Evolutionary conservation across 306 rosid genomes (phyloP), one percentile per base, ranked within the genome.

Genomic region (Canavalia ensiformis): DNA sequence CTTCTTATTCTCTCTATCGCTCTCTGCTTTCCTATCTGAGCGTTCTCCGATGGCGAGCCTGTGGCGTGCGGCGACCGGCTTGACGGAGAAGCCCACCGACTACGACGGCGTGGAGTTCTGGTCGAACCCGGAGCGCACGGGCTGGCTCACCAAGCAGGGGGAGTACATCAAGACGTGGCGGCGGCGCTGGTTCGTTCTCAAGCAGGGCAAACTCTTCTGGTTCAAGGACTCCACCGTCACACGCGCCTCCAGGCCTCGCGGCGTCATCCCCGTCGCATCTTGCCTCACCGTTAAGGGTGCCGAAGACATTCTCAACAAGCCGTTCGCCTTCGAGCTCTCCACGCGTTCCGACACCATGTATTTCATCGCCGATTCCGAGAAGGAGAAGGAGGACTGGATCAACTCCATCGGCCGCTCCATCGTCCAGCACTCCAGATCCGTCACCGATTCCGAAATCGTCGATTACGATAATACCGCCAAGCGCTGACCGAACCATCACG

Each of bases 311-410:
- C 62, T 89, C 9, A 82, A 85, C 79, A 87, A 87, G 41, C 89
- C 84, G 52, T 78, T 60, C 85, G 84, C 92, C 1, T 89, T 87
- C 66, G 90, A 89, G 62, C 85, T 89, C 6, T 85, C 90, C 28
- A 81, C 89, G 41, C 85, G 88, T 68, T 31, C 88, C 8, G 90
- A 89, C 34, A 87, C 90, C 18, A 87, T 89, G 90, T 87, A 85
- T 86, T 89, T 89, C 89, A 76, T 87, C 83, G 89, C 89, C 62
- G 92, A 85, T 50, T 85, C 90, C 4, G 91, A 89, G 82, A 88
- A 86, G 79, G 92, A 89, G 70, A 89, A 86, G 83, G 92, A 88
- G 82, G 92, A 89, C 11, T 89, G 92, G 95, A 91, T 89, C 88
- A 91, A 88, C 75, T 87, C 92, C 58, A 86, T 91, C 35, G 95